Evolutionary conservation across 2,329 filamentous ascomycete genomes (phyloP).

Genomic region (Scytalidium lignicola): DNA sequence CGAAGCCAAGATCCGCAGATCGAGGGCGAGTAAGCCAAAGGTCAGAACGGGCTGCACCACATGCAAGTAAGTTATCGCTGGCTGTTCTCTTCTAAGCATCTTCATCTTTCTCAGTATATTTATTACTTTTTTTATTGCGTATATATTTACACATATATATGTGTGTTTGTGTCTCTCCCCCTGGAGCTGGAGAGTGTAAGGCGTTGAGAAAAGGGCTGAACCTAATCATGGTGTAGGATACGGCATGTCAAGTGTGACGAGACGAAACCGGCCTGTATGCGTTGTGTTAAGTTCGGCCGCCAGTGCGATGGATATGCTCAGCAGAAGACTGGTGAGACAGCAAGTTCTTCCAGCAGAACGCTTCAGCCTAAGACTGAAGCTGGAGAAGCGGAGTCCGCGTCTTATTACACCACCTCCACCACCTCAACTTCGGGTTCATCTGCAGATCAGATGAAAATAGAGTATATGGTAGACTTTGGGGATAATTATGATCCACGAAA

Average conservation of each 20-base stretch:
- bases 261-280: slow-evolving; percentile 23
- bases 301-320: slow-evolving; percentile 26
- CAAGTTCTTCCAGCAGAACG: slow-evolving; percentile 15
- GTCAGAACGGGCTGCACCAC: slow-evolving; percentile 27
- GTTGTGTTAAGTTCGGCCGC: slow-evolving; percentile 24
- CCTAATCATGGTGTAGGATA: slow-evolving; percentile 16
- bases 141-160: not conserved
- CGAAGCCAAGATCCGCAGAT: slow-evolving; percentile 1
- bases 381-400: not conserved
- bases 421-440: not conserved
- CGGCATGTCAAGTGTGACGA: slow-evolving; percentile 29
- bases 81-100: not conserved
- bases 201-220: not conserved
- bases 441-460: not conserved
- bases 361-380: not conserved
- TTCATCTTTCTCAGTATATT: too few species aligned
- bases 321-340: not conserved
- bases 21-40: slow-evolving; percentile 25
- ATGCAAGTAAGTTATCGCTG: slow-evolving; percentile 25
- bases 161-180: too few species aligned
- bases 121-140: not conserved
- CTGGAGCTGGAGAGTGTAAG: not conserved
- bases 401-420: not conserved
- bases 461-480: not conserved
- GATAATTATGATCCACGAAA: not conserved